Conservation (phyloP, 2,329 filamentous ascomycete genomes). For the Shiraia sp. region DNA sequence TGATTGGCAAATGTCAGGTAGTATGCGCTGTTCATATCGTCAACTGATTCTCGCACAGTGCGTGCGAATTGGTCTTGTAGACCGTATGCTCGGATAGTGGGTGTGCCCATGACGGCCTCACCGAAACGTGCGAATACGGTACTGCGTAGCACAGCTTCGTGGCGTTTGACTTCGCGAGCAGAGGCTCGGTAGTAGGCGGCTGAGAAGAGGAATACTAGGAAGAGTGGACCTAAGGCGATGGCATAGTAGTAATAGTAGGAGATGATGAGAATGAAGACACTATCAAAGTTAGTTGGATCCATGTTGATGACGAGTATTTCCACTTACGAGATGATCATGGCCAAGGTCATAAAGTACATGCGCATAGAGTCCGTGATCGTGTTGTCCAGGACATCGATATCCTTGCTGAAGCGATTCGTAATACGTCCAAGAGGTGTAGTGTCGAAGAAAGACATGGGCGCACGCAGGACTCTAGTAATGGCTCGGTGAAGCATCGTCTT, state of each 20-base stretch:
- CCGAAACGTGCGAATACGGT: conserved; percentile 88
- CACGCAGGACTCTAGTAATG: conserved; percentile 71
- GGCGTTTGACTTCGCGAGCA: conserved; percentile 90
- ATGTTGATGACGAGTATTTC: neutral
- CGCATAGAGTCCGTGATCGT: conserved; percentile 84
- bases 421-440: conserved; percentile 94
- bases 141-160: conserved; percentile 86
- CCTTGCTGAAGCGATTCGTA: conserved; percentile 93
- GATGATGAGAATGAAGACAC: conserved; percentile 88
- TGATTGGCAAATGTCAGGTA: conserved; percentile 96
- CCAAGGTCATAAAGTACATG: conserved; percentile 87
- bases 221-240: conserved; percentile 69
- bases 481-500: conserved; percentile 81
- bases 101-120: conserved; percentile 81
- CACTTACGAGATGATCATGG: conserved; percentile 66
- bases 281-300: conserved; percentile 11
- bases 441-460: conserved; percentile 89
- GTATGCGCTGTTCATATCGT: conserved; percentile 92
- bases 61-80: conserved; percentile 73
- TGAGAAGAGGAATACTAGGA: conserved; percentile 77
- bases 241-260: conserved; percentile 93
- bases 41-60: conserved; percentile 73
- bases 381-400: conserved; percentile 97
- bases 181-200: conserved; percentile 88
- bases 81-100: conserved; percentile 88